phyloP scores from a whole-genome alignment of 2,329 filamentous ascomycete species.

The Neofusicoccum umdonicola region DNA sequence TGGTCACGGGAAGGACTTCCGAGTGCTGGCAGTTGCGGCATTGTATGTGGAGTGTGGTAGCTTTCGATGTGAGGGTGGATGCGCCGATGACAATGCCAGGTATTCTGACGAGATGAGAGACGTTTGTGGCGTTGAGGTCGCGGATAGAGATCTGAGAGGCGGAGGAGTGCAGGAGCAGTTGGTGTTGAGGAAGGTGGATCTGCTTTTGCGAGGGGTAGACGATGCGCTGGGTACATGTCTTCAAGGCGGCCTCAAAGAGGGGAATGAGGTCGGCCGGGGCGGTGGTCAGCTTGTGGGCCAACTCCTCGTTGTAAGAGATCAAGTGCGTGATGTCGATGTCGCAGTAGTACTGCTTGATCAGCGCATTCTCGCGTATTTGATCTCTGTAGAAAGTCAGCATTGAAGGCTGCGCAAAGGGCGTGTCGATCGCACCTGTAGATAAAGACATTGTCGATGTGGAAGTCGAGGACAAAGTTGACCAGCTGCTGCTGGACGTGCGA shows the following conservation, averaged over 20 bases:
- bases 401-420: background rate
- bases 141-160: conserved; percentile 90
- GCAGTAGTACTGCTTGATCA: conserved; percentile 92
- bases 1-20: conserved; percentile 68
- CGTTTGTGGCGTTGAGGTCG: conserved; percentile 87
- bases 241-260: conserved; percentile 84
- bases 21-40: conserved; percentile 81
- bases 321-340: conserved; percentile 94
- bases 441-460: conserved; percentile 90
- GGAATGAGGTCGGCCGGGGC: conserved; percentile 93
- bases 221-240: conserved; percentile 88
- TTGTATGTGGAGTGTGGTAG: conserved; percentile 79
- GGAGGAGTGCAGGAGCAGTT: conserved; percentile 89
- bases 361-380: conserved; percentile 89
- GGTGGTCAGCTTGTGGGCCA: conserved; percentile 83
- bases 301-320: conserved; percentile 93
- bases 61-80: conserved; percentile 94
- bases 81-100: conserved; percentile 97
- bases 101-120: conserved; percentile 91
- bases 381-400: conserved; percentile 62
- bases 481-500: conserved; percentile 68
- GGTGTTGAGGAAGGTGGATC: conserved; percentile 78
- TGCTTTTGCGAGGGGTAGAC: conserved; percentile 74
- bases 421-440: conserved; percentile 71
- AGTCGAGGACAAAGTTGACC: conserved; percentile 88